Base-by-base conservation (phyloP, 73 alveolate species). In the Tetrahymena borealis region DNA sequence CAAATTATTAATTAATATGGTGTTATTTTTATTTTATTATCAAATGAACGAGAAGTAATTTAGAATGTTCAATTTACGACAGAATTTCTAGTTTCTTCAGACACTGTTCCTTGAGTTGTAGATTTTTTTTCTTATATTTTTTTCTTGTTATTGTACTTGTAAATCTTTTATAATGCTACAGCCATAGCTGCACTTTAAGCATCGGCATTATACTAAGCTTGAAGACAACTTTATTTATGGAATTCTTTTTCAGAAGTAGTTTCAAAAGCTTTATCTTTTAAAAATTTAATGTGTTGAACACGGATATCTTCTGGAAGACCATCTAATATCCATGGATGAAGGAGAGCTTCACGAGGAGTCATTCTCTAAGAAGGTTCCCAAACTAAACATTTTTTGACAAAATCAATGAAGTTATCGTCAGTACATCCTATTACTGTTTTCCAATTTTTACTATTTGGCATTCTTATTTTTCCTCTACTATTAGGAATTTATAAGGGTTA, bases 351-450 rank as follows among this genome's bases (percentile, higher is more conserved):
- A 79, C 92, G 93, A 8, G 98, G 97, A 9, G 95, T 94, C 79
- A 97, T 10, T 78, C 99, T 94, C 15, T 78, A 40, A 60, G 91
- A 95, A 13, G 99, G 98, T 39, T 93, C 96, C 98, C 99, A 97
- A 39, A 94, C 97, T 11, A 97, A 93, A 41, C 99, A 97, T 37
- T 40, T 79, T 39, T 94, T 95, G 38, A 96, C 85, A 91, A 96
- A 96, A 78, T 95, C 93, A 15, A 95, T 37, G 94, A 96, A 96
- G 38, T 33, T 43, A 40, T 91, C 96, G 79, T 96, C 98, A n/a
- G 79, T 35, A 33, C 94, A 90, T 28, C 92, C 91, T 3, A 94
- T 78, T 2, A 95, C 96, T 4, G 40, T 91, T 43, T 90, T 91
- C 32, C 94, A 90, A 24, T 91, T 78, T 90, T 94, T 95, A 40